Conservation (phyloP, 139 green algal genomes). For the Picochlorum costavermella region DNA sequence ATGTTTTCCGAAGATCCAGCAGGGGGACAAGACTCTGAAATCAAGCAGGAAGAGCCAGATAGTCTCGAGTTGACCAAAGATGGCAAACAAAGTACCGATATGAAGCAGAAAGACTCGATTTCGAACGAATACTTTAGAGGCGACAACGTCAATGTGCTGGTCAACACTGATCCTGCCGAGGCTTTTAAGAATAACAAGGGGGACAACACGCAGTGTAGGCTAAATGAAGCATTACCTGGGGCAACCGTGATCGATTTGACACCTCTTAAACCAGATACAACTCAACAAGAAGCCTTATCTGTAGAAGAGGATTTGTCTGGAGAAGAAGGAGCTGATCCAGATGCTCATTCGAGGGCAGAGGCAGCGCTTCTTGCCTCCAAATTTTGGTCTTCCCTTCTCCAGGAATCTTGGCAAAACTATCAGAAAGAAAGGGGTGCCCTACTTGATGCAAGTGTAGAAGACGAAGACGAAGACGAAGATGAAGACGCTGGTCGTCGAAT, state of each 20-base stretch:
- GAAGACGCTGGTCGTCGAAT: neutral
- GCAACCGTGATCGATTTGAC: neutral
- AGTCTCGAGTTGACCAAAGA: neutral
- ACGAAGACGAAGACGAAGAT: slow-evolving; percentile 11
- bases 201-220: neutral
- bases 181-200: slow-evolving; percentile 10
- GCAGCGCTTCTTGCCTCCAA: slow-evolving; percentile 13
- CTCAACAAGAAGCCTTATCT: no score
- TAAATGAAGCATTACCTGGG: slow-evolving; percentile 10
- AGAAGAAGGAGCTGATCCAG: slow-evolving; percentile 8
- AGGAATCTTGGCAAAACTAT: slow-evolving; percentile 33
- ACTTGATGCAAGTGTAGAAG: slow-evolving; percentile 4
- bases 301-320: slow-evolving; percentile 24
- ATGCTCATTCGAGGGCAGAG: slow-evolving; percentile 21
- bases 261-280: neutral
- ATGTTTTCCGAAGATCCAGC: slow-evolving; percentile 35
- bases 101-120: neutral
- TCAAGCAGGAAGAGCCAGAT: slow-evolving; percentile 5
- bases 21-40: neutral
- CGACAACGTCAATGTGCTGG: slow-evolving; percentile 19
- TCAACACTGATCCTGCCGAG: slow-evolving; percentile 17
- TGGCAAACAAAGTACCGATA: neutral
- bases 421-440: neutral
- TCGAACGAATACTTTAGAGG: slow-evolving; percentile 18
- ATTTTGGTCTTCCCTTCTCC: slow-evolving; percentile 57